A percentile compares a stretch with the other conserved stretches of the same genome.
phyloP scores from a whole-genome alignment of 1,284 basidiomycete genomes.

The Ceratobasidium sp. region DNA sequence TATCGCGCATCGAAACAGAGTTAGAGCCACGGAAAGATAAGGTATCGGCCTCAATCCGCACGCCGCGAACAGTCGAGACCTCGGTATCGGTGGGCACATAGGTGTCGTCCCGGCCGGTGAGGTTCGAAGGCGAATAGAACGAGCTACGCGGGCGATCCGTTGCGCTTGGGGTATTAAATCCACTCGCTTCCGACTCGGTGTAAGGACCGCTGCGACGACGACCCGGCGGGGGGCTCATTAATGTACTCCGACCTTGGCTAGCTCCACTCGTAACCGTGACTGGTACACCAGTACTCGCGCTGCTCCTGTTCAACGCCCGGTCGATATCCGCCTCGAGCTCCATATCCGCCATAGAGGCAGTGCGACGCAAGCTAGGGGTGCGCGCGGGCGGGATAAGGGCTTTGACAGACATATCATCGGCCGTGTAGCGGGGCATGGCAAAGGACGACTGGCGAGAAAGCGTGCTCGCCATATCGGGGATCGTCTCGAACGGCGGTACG shows the following conservation, averaged over 20 bases:
- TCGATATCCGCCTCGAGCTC: slow-evolving; percentile 57
- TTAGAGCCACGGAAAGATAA: slow-evolving; percentile 68
- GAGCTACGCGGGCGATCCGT: slow-evolving; percentile 37
- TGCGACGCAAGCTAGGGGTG: slow-evolving; percentile 71
- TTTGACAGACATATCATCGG: slow-evolving; percentile 46
- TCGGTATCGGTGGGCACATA: slow-evolving; percentile 43
- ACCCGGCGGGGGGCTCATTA: slow-evolving; percentile 73
- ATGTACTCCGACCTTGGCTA: slow-evolving; percentile 65
- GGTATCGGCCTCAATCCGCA: slow-evolving; percentile 66
- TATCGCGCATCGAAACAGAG: slow-evolving; percentile 71
- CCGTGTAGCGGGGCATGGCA: slow-evolving; percentile 51
- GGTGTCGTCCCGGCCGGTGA: slow-evolving; percentile 24
- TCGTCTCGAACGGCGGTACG: slow-evolving; percentile 73
- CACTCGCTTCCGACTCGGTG: slow-evolving; percentile 15
- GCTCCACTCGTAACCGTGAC: slow-evolving; percentile 71
- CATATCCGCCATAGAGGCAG: slow-evolving; percentile 80
- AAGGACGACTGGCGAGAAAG: slow-evolving; percentile 63
- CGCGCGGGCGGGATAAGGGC: slow-evolving; percentile 70
- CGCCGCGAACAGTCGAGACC: slow-evolving; percentile 54
- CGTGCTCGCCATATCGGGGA: slow-evolving; percentile 75
- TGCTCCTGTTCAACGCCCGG: slow-evolving; percentile 37
- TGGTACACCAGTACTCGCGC: slow-evolving; percentile 62
- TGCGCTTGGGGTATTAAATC: slow-evolving; percentile 36
- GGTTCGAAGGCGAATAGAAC: slow-evolving; percentile 28
- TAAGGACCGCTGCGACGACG: slow-evolving; percentile 46